These are phyloP conservation scores for Coccomyxa subellipsoidea DNA, from an alignment of 163 green algal genomes.

Conservation along the genomic window DNA sequence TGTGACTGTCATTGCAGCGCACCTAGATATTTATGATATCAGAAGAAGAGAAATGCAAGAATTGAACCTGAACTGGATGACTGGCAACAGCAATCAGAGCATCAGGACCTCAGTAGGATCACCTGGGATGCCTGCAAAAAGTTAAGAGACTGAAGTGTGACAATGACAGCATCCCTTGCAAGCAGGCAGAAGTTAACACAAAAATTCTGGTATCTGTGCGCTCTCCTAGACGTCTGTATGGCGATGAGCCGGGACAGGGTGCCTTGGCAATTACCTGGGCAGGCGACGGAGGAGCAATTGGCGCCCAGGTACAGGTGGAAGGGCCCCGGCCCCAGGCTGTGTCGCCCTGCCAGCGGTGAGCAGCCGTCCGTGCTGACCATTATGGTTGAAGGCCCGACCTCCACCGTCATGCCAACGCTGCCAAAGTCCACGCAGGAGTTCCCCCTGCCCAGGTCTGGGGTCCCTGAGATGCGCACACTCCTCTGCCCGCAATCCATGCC, in stretches of 20 bases:
- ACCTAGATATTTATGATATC: background rate
- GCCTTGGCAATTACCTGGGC: background rate
- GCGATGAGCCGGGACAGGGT: no score
- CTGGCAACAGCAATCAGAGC: background rate
- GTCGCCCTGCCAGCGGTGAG: background rate
- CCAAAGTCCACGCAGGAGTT: constrained; percentile 1
- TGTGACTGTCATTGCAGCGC: background rate
- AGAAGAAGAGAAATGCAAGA: background rate
- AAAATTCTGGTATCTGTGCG: no score
- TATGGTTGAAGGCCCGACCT: background rate
- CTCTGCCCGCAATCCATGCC: background rate
- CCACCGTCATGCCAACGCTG: background rate
- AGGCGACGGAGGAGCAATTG: background rate
- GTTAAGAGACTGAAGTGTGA: no score
- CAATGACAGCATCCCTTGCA: no score
- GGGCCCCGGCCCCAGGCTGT: background rate
- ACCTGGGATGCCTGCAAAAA: no score
- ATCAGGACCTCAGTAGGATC: no score
- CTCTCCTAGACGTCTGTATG: no score
- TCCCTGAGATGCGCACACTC: background rate
- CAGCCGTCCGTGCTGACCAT: background rate
- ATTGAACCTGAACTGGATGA: background rate
- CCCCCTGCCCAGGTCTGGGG: background rate
- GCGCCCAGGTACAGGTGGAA: constrained; percentile 8
- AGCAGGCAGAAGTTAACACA: no score